Percentiles rank a stretch among this genome's conserved stretches.
Conservation (phyloP, 1,284 basidiomycete genomes). For the Trichosporon faecale region DNA sequence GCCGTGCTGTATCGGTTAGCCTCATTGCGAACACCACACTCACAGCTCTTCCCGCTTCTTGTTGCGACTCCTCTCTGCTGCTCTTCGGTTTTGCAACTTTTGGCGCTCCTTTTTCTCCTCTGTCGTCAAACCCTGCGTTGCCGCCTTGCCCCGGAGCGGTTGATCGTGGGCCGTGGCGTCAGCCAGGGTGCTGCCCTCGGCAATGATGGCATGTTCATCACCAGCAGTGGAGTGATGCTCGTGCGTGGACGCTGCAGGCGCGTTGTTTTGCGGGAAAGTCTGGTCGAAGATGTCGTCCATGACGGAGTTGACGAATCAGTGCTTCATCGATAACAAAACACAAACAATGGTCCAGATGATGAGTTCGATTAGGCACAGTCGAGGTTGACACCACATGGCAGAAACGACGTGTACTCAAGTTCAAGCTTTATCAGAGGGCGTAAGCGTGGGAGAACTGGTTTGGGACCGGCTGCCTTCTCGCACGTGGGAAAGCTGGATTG, state of each 20-base stretch:
- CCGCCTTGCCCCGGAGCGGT: constrained; percentile 20
- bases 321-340: neutral
- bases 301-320: neutral
- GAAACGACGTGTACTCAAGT: too few relatives aligned
- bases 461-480: too few relatives aligned
- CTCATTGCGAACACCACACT: constrained; percentile 15
- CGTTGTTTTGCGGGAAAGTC: neutral
- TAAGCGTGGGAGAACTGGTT: too few relatives aligned
- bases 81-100: constrained; percentile 46
- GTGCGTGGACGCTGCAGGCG: neutral
- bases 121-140: constrained; percentile 20
- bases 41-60: constrained; percentile 48
- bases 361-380: neutral
- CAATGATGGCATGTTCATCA: neutral
- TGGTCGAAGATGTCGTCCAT: constrained; percentile 4
- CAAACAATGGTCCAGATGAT: neutral
- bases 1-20: constrained; percentile 28
- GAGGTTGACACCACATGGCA: too few relatives aligned
- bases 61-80: constrained; percentile 44
- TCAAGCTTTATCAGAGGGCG: too few relatives aligned
- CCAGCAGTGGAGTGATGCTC: neutral
- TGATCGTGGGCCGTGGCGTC: constrained; percentile 3
- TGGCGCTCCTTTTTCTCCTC: constrained; percentile 45
- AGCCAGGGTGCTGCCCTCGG: neutral
- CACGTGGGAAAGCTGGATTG: too few relatives aligned